Percentiles rank a stretch among this genome's conserved stretches.
These are phyloP conservation scores for Plenodomus biglobosus DNA, from an alignment of 2,329 filamentous ascomycete genomes.

Conservation along the genomic window DNA sequence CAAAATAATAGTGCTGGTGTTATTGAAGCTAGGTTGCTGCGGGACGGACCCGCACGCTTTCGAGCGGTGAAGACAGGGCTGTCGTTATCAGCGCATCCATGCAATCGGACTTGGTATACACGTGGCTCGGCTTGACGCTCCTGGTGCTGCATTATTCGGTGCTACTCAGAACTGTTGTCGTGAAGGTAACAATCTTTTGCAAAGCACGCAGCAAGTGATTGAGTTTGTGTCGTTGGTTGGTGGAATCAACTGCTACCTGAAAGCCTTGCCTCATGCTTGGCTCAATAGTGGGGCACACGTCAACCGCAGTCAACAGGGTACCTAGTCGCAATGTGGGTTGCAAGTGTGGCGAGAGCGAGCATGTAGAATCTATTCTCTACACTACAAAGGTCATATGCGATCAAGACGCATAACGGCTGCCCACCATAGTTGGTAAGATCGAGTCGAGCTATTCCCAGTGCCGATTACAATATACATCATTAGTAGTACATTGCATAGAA, in stretches of 20 bases:
- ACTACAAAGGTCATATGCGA: neutral
- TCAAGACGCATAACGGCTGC: neutral
- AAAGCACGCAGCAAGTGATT: neutral
- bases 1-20: neutral
- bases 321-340: too few relatives aligned
- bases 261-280: neutral
- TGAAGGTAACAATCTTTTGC: neutral
- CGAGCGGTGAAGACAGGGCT: conserved; percentile 15
- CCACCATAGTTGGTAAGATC: neutral
- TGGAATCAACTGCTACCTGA: neutral
- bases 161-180: neutral
- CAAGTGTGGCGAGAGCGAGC: too few relatives aligned
- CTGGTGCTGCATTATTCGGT: neutral
- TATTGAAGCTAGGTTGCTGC: neutral
- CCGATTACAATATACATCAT: neutral
- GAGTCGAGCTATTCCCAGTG: neutral
- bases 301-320: too few relatives aligned
- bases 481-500: neutral
- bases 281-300: neutral
- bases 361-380: neutral
- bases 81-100: neutral
- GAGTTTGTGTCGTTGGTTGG: neutral
- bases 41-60: neutral
- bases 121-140: neutral
- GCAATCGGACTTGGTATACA: neutral